phyloP scores from a whole-genome alignment of 495 filamentous ascomycete genomes.

The Amniculicola lignicola region DNA sequence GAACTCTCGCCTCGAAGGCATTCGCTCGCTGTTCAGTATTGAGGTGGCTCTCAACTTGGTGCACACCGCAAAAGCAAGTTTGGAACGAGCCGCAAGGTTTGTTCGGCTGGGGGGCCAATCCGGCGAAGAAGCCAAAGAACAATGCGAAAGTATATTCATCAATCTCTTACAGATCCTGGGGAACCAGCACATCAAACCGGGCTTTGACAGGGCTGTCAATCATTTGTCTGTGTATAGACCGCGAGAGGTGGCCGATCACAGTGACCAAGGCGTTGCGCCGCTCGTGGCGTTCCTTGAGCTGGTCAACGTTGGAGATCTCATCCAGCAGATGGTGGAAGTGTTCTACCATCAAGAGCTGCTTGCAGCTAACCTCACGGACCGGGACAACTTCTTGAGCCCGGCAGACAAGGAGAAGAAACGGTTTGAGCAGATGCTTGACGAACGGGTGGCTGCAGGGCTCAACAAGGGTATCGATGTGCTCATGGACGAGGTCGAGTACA shows the following conservation, averaged over 20 bases:
- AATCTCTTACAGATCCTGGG: conserved; percentile 78
- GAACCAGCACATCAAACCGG: conserved; percentile 78
- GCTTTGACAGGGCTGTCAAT: conserved; percentile 86
- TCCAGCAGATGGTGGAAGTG: conserved; percentile 98
- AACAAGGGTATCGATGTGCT: conserved; percentile 98
- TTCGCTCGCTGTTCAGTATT: conserved; percentile 90
- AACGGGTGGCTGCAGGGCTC: conserved; percentile 89
- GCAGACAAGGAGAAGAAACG: conserved; percentile 93
- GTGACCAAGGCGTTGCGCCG: conserved; percentile 72
- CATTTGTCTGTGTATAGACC: conserved; percentile 92
- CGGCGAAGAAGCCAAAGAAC: conserved; percentile 79
- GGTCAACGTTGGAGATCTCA: conserved; percentile 96
- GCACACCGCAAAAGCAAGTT: conserved; percentile 81
- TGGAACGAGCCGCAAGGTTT: conserved; percentile 83
- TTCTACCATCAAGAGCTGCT: conserved; percentile 96
- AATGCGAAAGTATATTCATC: conserved; percentile 90
- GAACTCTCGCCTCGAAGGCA: conserved; percentile 89
- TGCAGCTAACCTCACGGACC: conserved; percentile 74
- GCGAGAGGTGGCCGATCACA: conserved; percentile 73
- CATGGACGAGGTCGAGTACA: conserved; percentile 96
- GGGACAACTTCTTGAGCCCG: conserved; percentile 90
- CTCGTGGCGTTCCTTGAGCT: conserved; percentile 95
- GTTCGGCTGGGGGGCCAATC: conserved; percentile 72
- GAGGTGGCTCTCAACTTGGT: conserved; percentile 89
- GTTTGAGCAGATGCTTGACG: conserved; percentile 98